phyloP scores from a whole-genome alignment of 345 rosid genomes.

The Jatropha curcas region DNA sequence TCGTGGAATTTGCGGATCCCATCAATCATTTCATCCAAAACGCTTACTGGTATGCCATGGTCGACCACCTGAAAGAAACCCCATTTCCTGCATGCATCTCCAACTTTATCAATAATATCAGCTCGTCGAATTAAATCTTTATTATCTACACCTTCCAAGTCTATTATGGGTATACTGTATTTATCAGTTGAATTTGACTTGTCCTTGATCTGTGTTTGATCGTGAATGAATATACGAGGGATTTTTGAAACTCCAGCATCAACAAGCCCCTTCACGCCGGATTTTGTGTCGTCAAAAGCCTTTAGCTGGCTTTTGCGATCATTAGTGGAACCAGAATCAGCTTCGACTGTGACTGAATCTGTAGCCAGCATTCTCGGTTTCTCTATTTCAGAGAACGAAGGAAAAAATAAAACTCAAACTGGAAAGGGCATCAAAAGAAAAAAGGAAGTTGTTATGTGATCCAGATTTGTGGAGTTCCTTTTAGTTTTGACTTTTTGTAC shows the following conservation, averaged over 20 bases:
- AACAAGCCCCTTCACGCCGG: conserved; percentile 10
- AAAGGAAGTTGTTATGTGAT: too few species aligned
- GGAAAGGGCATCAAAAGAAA: too few species aligned
- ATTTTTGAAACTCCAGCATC: conserved; percentile 14
- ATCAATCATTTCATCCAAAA: conserved; percentile 9
- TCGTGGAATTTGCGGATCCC: conserved; percentile 10
- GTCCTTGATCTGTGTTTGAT: neutral
- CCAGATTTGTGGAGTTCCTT: too few species aligned
- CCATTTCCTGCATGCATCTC: conserved; percentile 16
- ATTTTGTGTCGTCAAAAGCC: conserved; percentile 14
- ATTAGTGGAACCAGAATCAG: neutral
- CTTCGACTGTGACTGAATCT: neutral
- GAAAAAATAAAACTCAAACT: too few species aligned
- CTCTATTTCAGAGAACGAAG: neutral
- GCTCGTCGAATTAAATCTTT: neutral
- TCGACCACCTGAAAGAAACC: conserved; percentile 24
- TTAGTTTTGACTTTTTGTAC: too few species aligned
- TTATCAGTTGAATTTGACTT: neutral
- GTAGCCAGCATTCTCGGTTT: neutral
- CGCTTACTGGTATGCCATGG: neutral
- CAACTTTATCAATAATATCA: neutral
- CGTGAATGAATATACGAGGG: conserved; percentile 12
- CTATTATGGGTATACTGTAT: conserved; percentile 10
- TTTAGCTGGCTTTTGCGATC: neutral
- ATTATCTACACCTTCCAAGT: conserved; percentile 3